A percentile compares a stretch with the other conserved stretches of the same genome.
Conservation (phyloP, 495 filamentous ascomycete species). For the Aspergillus saccharolyticus region DNA sequence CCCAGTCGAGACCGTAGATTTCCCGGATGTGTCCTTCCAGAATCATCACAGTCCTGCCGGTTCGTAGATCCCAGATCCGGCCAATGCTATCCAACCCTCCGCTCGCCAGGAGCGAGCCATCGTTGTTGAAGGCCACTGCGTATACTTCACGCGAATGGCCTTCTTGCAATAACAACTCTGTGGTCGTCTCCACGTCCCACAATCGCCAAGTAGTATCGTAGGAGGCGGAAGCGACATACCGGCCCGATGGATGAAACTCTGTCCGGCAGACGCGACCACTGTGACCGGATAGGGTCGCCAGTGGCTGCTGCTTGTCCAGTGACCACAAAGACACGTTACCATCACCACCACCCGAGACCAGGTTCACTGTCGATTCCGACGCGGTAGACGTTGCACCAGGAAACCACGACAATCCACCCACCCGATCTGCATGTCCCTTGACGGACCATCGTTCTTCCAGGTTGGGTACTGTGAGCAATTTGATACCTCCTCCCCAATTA, state of each 20-base stretch:
- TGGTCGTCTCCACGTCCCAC: conserved; percentile 85
- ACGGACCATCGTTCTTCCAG: conserved; percentile 68
- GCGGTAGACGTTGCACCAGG: conserved; percentile 75
- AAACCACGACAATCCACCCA: conserved; percentile 88
- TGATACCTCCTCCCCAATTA: conserved; percentile 86
- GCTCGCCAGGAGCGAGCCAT: conserved; percentile 85
- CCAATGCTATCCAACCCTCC: conserved; percentile 92
- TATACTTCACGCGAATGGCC: conserved; percentile 93
- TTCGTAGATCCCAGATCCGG: conserved; percentile 93
- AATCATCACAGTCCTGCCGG: conserved; percentile 92
- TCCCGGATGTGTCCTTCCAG: conserved; percentile 91
- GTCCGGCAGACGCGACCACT: conserved; percentile 81
- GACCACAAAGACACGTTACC: conserved; percentile 90
- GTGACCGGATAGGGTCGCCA: conserved; percentile 81
- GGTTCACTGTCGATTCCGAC: conserved; percentile 69
- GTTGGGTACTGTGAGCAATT: conserved; percentile 75
- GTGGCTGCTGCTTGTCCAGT: conserved; percentile 71
- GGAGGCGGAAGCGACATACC: conserved; percentile 86
- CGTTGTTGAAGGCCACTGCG: conserved; percentile 78
- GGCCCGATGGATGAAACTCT: conserved; percentile 90
- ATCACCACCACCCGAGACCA: conserved; percentile 89
- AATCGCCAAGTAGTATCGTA: conserved; percentile 96
- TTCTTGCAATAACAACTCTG: conserved; percentile 85
- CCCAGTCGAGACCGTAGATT: conserved; percentile 90
- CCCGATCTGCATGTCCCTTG: conserved; percentile 77